Conservation (phyloP, 2,329 filamentous ascomycete species). For the Aspergillus latus region DNA sequence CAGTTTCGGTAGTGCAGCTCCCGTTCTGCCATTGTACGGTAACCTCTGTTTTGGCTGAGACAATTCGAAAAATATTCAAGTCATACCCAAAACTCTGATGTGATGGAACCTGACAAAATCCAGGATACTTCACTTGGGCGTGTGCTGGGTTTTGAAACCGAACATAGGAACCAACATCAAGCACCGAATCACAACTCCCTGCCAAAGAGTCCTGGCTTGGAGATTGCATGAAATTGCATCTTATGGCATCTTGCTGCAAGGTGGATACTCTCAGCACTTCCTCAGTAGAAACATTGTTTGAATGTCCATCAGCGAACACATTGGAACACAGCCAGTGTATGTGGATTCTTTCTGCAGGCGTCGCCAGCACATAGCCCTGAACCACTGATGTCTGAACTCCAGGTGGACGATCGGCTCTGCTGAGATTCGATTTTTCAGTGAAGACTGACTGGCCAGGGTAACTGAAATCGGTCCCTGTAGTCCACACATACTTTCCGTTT, state of each 20-base stretch:
- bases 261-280: constrained; percentile 24
- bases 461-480: constrained; percentile 9
- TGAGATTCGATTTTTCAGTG: constrained; percentile 54
- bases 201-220: constrained; percentile 11
- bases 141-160: constrained; percentile 55
- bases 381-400: constrained; percentile 54
- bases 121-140: constrained; percentile 55
- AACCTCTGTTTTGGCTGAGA: constrained; percentile 50
- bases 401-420: constrained; percentile 53
- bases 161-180: constrained; percentile 52
- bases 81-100: constrained; percentile 56
- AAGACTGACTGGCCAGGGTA: constrained; percentile 47
- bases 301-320: constrained; percentile 25
- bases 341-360: constrained; percentile 46
- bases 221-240: constrained; percentile 27
- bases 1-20: constrained; percentile 49
- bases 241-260: constrained; percentile 19
- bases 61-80: constrained; percentile 57
- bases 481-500: constrained; percentile 15
- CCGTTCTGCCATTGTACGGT: constrained; percentile 62
- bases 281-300: constrained; percentile 10
- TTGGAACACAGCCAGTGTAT: constrained; percentile 56
- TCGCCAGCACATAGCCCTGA: constrained; percentile 54
- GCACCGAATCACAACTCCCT: constrained; percentile 30
- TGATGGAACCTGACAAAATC: constrained; percentile 47